Evolutionary conservation across 1,284 basidiomycete species (phyloP).

Genomic region (Blastosporella zonata): DNA sequence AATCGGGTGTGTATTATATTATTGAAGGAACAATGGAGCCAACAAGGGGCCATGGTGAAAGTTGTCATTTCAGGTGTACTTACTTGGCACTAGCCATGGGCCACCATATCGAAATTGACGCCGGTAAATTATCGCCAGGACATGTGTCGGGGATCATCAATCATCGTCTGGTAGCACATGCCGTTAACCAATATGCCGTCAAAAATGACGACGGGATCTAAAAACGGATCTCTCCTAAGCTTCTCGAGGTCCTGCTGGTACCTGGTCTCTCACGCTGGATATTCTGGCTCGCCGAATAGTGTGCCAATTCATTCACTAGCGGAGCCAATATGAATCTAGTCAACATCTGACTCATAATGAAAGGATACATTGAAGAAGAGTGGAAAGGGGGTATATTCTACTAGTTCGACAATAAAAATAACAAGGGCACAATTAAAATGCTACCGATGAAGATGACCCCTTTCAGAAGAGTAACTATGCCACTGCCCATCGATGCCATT

Average conservation of each 20-base stretch:
- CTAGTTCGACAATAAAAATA: slow-evolving; percentile 5
- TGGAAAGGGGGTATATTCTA: slow-evolving; percentile 25
- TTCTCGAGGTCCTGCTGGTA: slow-evolving; percentile 3
- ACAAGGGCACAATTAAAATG: slow-evolving; percentile 2
- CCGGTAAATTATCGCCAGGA: slow-evolving; percentile 12
- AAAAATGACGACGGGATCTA: slow-evolving; percentile 11
- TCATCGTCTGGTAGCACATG: slow-evolving; percentile 1
- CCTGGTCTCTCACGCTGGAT: too few species aligned
- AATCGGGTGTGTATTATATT: neutral
- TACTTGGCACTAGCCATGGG: neutral
- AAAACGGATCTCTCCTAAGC: slow-evolving; percentile 7
- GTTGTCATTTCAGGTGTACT: neutral
- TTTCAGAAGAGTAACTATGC: slow-evolving; percentile 62
- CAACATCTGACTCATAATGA: too few species aligned
- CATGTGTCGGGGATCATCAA: slow-evolving; percentile 17
- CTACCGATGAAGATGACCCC: slow-evolving; percentile 54
- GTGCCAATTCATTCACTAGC: too few species aligned
- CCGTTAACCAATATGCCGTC: slow-evolving; percentile 15
- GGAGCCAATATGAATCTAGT: too few species aligned
- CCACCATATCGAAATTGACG: neutral
- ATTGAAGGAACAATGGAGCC: neutral
- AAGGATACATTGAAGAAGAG: neutral
- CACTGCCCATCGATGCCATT: slow-evolving; percentile 49
- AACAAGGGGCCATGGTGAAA: neutral
- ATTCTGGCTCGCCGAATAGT: too few species aligned